Base-by-base conservation (phyloP, 2,329 filamentous ascomycete genomes). In the Westerdykella sp. region DNA sequence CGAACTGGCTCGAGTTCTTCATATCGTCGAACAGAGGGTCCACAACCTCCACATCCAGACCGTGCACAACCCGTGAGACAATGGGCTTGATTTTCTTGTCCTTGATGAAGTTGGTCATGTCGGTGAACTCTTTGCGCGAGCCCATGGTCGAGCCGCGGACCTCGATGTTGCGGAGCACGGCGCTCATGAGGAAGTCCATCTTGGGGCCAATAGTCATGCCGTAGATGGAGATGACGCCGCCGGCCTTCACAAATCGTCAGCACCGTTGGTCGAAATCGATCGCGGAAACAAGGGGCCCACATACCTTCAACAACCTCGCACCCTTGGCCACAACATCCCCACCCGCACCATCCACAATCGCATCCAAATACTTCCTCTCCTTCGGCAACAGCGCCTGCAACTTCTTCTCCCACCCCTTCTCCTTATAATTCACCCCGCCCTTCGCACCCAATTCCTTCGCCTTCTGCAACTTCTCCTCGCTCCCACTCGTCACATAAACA, bases 91-190 rank as follows among this genome's bases (percentile, higher is more conserved):
- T 82, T 59, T 83, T 78, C 51, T 87, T 80, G 50, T 81, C 69
- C 11, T 75, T 74, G 30, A 96, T 85, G 69, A 95, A 95, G 1
- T 77, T 74, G 5, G 96, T 76, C 88, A 97, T 95, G 16, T 93
- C 87, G n/a, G 73, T 73, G 60, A 96, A 97, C 69, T 97, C 93
- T 60, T 80, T 82, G 36, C 86, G 77, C 22, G 87, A 95, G 1
- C 91, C 91, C 90, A 97, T 95, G 0, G 90, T 96, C 12, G 80
- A 83, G 14, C 93, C 91, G 39, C 79, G 78, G 22, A 97, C 75
- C 37, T 97, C 91, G 41, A 96, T 78, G 59, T 97, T 95, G 66
- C 84, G 86, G 47, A 97, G 68, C 12, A 93, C 85, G 0, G 89
- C 89, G 47, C 74, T 69, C 86, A 96, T 95, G 11, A 79, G 59